A percentile compares a stretch with the other conserved stretches of the same genome.
Evolutionary conservation across 768 basidiomycete species (phyloP).

Genomic region (Hypholoma fasciculare): DNA sequence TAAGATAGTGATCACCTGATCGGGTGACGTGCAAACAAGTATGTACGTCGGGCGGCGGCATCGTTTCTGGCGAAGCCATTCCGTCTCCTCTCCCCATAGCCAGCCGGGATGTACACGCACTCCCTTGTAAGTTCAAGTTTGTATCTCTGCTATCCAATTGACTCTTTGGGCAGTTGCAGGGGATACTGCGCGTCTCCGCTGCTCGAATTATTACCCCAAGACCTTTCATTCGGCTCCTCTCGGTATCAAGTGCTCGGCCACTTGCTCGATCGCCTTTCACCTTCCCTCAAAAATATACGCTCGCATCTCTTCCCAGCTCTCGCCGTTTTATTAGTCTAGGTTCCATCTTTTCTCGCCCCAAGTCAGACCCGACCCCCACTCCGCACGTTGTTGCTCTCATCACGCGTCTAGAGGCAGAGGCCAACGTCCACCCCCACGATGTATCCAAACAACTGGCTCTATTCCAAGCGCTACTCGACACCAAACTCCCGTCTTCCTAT

Average conservation of each 20-base stretch:
- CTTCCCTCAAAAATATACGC: not conserved
- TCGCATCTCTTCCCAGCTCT: constrained; percentile 10
- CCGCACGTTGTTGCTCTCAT: constrained; percentile 70
- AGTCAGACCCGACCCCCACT: constrained; percentile 47
- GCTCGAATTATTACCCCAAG: constrained; percentile 16
- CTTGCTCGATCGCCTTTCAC: constrained; percentile 9
- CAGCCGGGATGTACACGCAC: constrained; percentile 25
- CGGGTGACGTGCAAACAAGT: constrained; percentile 16
- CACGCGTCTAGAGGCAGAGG: constrained; percentile 74
- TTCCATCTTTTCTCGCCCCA: constrained; percentile 49
- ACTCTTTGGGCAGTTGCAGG: constrained; percentile 32
- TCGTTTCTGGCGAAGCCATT: not conserved
- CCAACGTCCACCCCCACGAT: constrained; percentile 72
- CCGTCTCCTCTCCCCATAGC: constrained; percentile 1
- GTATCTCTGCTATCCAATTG: constrained; percentile 7
- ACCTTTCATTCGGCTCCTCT: constrained; percentile 19
- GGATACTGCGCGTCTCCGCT: constrained; percentile 35
- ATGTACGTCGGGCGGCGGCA: not conserved
- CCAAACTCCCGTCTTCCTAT: constrained; percentile 66
- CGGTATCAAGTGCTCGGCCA: constrained; percentile 9
- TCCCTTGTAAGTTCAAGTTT: constrained; percentile 22
- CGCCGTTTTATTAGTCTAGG: constrained; percentile 37
- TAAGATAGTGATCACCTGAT: constrained; percentile 15
- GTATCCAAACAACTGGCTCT: constrained; percentile 68
- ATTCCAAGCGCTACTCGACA: constrained; percentile 64